Percentiles rank a stretch among this genome's conserved stretches.
Conservation (phyloP, 768 basidiomycete species). For the Leucosporidium creatinivorum region DNA sequence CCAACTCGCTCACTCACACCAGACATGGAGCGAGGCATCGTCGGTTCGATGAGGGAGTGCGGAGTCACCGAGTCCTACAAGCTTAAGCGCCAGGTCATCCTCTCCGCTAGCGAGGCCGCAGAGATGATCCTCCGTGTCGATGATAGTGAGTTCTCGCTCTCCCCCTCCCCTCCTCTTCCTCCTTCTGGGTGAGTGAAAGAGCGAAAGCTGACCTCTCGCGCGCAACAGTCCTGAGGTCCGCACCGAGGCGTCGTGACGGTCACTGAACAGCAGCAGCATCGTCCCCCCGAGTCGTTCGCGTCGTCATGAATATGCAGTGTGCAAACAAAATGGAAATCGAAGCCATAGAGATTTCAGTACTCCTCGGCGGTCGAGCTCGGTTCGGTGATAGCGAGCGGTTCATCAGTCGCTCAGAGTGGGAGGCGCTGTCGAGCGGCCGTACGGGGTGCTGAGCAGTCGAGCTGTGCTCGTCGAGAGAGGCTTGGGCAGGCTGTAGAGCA, state of each 20-base stretch:
- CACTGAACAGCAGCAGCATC: conserved; percentile 11
- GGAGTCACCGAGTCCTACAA: conserved; percentile 97
- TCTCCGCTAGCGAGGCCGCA: conserved; percentile 89
- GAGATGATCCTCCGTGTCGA: conserved; percentile 98
- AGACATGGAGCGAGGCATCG: conserved; percentile 82
- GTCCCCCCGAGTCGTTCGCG: too few relatives aligned
- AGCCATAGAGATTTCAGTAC: too few relatives aligned
- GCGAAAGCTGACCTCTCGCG: not conserved
- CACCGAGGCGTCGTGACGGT: conserved; percentile 30
- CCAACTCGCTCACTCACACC: not conserved
- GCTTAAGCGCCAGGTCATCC: conserved; percentile 87
- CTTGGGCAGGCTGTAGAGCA: too few relatives aligned
- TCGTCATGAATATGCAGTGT: too few relatives aligned
- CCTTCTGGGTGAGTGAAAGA: not conserved
- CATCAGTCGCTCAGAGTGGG: too few relatives aligned
- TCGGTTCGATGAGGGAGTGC: conserved; percentile 78
- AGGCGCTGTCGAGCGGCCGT: too few relatives aligned
- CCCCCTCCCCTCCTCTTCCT: not conserved
- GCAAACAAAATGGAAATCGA: too few relatives aligned
- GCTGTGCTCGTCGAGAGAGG: too few relatives aligned
- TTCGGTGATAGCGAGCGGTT: too few relatives aligned
- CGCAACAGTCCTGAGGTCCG: conserved; percentile 19
- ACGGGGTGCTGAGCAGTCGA: too few relatives aligned
- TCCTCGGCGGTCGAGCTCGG: too few relatives aligned
- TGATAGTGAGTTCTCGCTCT: conserved; percentile 46